Conservation (phyloP, 352 stramenopile species). For the Phytophthora pseudosyringae region DNA sequence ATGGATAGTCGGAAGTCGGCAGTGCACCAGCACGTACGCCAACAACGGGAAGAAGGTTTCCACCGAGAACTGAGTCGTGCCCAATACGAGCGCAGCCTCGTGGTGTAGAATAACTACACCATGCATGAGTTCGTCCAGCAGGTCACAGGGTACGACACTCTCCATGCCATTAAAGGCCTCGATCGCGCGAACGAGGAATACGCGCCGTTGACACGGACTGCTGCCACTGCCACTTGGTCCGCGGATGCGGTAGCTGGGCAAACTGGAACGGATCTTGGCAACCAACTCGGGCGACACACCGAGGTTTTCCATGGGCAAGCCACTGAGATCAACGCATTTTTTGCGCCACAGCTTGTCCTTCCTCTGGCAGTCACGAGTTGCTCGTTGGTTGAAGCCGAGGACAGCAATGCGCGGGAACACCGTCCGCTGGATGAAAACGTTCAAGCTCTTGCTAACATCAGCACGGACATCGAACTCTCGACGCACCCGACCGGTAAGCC, state of each 20-base stretch:
- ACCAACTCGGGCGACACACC: conserved; percentile 61
- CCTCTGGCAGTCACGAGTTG: conserved; percentile 73
- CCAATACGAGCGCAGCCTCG: conserved; percentile 86
- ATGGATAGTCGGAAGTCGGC: conserved; percentile 71
- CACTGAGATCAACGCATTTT: conserved; percentile 65
- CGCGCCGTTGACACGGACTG: conserved; percentile 38
- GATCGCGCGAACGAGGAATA: conserved; percentile 72
- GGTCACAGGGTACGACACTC: conserved; percentile 82
- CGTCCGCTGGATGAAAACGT: conserved; percentile 77
- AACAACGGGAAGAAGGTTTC: conserved; percentile 89
- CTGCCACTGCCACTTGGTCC: conserved; percentile 15
- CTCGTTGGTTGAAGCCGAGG: conserved; percentile 77
- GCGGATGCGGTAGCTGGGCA: conserved; percentile 52
- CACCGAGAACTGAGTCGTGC: conserved; percentile 87
- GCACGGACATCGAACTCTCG: conserved; percentile 73
- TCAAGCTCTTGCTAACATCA: conserved; percentile 83
- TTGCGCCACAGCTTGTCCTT: conserved; percentile 89
- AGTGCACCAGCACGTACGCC: conserved; percentile 83
- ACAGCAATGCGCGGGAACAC: conserved; percentile 76
- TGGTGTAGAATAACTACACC: conserved; percentile 85
- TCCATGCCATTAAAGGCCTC: conserved; percentile 84
- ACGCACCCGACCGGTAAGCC: conserved; percentile 69
- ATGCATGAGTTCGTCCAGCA: conserved; percentile 87
- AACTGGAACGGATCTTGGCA: conserved; percentile 57
- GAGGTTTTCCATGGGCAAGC: conserved; percentile 74